phyloP scores from a whole-genome alignment of 2,329 filamentous ascomycete species.

The Claviceps sp. region DNA sequence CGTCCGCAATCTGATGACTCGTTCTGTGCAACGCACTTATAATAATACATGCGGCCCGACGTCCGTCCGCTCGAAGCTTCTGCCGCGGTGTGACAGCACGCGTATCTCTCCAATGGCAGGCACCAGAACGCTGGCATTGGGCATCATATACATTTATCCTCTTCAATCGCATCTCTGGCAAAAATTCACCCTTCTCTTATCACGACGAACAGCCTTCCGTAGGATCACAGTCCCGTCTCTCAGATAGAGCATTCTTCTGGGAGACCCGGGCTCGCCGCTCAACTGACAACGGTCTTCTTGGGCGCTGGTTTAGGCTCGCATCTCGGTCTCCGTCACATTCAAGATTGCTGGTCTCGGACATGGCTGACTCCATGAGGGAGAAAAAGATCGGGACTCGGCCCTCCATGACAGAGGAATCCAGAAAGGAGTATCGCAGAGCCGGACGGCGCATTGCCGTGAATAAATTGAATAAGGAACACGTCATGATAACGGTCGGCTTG shows the following conservation, averaged over 20 bases:
- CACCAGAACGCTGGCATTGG: neutral
- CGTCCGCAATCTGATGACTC: neutral
- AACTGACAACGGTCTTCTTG: too few relatives aligned
- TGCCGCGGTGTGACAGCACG: neutral
- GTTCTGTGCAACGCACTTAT: neutral
- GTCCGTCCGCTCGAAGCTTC: neutral
- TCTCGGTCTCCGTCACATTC: neutral
- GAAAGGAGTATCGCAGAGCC: neutral
- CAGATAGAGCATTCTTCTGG: too few relatives aligned
- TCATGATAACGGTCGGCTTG: conserved; percentile 2
- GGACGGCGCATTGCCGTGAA: neutral
- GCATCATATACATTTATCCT: neutral
- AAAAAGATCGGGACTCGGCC: neutral
- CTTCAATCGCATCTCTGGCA: neutral
- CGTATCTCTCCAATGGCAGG: conserved; percentile 1
- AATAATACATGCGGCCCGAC: neutral
- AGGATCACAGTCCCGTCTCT: neutral
- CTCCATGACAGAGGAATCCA: conserved; percentile 1
- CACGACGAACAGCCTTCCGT: neutral
- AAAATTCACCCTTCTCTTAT: neutral
- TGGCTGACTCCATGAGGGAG: neutral
- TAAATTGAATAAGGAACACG: neutral
- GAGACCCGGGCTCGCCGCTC: too few relatives aligned
- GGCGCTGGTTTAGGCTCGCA: too few relatives aligned
- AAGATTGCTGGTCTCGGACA: neutral